phyloP scores from a whole-genome alignment of 805 yeast genomes.

The Pichia eremophila region DNA sequence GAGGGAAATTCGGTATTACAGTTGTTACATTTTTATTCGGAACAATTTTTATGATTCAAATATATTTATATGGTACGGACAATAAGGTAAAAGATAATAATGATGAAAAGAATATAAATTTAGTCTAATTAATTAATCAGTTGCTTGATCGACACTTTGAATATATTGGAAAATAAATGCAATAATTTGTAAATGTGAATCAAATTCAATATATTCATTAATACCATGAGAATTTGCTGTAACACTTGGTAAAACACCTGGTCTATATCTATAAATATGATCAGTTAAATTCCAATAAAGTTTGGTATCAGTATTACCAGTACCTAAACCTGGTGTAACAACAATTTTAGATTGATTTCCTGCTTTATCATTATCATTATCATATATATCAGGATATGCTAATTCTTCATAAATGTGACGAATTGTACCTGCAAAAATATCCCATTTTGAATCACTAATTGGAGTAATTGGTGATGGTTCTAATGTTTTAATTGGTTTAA shows the following conservation, averaged over 20 bases:
- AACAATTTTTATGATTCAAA: slow-evolving; percentile 20
- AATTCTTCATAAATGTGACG: slow-evolving; percentile 40
- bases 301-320: slow-evolving; percentile 65
- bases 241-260: slow-evolving; percentile 33
- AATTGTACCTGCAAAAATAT: slow-evolving; percentile 33
- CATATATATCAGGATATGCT: slow-evolving; percentile 26
- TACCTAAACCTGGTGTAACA: slow-evolving; percentile 51
- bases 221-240: slow-evolving; percentile 50
- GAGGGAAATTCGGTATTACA: slow-evolving; percentile 36
- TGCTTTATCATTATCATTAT: slow-evolving; percentile 13
- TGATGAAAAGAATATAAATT: not conserved
- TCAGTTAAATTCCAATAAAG: slow-evolving; percentile 53
- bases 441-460: slow-evolving; percentile 39
- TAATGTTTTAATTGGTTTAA: slow-evolving; percentile 16
- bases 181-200: slow-evolving; percentile 47
- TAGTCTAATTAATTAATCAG: not conserved
- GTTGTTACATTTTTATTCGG: slow-evolving; percentile 27
- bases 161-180: slow-evolving; percentile 49
- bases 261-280: slow-evolving; percentile 52
- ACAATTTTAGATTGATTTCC: slow-evolving; percentile 16
- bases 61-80: slow-evolving; percentile 15
- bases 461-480: slow-evolving; percentile 52
- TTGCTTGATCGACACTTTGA: slow-evolving; percentile 30
- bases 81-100: not conserved
- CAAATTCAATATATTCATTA: slow-evolving; percentile 47